A percentile compares a stretch with the other conserved stretches of the same genome.
Evolutionary conservation across 2,329 filamentous ascomycete genomes (phyloP).

Genomic region (Stagonosporopsis rhizophila): DNA sequence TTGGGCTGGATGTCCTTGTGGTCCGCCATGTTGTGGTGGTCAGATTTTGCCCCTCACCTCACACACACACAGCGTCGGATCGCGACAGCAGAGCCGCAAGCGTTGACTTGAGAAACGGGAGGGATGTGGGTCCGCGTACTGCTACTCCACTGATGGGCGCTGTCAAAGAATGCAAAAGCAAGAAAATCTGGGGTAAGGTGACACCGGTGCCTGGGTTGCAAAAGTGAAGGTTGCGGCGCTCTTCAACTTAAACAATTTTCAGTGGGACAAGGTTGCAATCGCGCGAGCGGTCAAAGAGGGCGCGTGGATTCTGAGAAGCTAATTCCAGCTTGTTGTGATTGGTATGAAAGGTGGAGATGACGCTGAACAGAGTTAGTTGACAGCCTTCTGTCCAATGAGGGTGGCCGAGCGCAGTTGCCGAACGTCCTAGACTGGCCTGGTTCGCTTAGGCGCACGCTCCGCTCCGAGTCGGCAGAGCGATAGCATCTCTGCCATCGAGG

Average conservation of each 20-base stretch:
- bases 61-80: no score
- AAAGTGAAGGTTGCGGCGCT: constrained; percentile 9
- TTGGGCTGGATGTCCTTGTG: constrained; percentile 37
- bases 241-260: constrained; percentile 20
- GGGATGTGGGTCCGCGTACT: constrained; percentile 1
- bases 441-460: constrained; percentile 6
- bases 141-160: constrained; percentile 3
- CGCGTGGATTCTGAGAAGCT: constrained; percentile 11
- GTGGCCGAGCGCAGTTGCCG: constrained; percentile 1
- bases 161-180: constrained; percentile 2
- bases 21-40: constrained; percentile 22
- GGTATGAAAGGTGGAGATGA: constrained; percentile 7
- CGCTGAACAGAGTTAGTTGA: constrained; percentile 2
- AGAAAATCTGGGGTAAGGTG: constrained; percentile 14
- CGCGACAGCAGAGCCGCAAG: not conserved
- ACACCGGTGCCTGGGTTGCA: constrained; percentile 1
- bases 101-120: constrained; percentile 3
- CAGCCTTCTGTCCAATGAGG: not conserved
- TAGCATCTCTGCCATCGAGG: constrained; percentile 4
- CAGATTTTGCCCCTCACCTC: constrained; percentile 7
- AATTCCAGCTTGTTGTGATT: constrained; percentile 9
- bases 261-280: constrained; percentile 3
- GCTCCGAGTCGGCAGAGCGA: constrained; percentile 4
- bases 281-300: constrained; percentile 1
- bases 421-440: constrained; percentile 10